A percentile compares a stretch with the other conserved stretches of the same genome.
Conservation (phyloP, 352 stramenopile genomes). For the Thraustotheca clavata region DNA sequence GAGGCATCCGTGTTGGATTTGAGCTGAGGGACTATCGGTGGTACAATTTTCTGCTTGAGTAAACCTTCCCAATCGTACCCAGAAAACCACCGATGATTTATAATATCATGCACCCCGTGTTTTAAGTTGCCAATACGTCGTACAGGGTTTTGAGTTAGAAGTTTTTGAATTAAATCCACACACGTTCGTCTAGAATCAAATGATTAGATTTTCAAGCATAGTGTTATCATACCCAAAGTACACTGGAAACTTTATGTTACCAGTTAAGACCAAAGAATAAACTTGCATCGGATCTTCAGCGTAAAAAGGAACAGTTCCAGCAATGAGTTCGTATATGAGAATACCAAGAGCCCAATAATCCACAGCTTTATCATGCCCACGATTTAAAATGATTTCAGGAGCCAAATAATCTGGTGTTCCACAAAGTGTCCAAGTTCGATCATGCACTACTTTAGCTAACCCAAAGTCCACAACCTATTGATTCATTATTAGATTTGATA, state of each 20-base stretch:
- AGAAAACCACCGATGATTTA: constrained; percentile 78
- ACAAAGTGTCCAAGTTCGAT: constrained; percentile 86
- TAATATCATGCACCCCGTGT: constrained; percentile 75
- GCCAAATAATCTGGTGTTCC: constrained; percentile 90
- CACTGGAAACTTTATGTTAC: constrained; percentile 75
- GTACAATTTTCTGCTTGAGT: constrained; percentile 47
- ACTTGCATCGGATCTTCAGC: constrained; percentile 88
- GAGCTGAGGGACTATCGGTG: constrained; percentile 63
- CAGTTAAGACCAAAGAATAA: constrained; percentile 86
- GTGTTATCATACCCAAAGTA: constrained; percentile 52
- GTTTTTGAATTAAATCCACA: constrained; percentile 83
- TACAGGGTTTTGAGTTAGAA: constrained; percentile 73
- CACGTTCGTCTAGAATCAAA: constrained; percentile 37
- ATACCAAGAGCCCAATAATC: constrained; percentile 89
- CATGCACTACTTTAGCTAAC: constrained; percentile 82
- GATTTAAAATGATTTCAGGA: constrained; percentile 89
- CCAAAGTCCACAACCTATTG: constrained; percentile 78
- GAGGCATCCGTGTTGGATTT: constrained; percentile 69
- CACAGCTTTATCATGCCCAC: constrained; percentile 83
- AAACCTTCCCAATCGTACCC: constrained; percentile 60
- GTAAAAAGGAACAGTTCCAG: constrained; percentile 80
- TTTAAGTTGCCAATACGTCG: constrained; percentile 74
- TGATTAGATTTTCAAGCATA: neutral
- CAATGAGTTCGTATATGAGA: constrained; percentile 86
- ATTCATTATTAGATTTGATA: neutral